Base-by-base conservation (phyloP, 805 yeast genomes). In the Candida krabiensis region DNA sequence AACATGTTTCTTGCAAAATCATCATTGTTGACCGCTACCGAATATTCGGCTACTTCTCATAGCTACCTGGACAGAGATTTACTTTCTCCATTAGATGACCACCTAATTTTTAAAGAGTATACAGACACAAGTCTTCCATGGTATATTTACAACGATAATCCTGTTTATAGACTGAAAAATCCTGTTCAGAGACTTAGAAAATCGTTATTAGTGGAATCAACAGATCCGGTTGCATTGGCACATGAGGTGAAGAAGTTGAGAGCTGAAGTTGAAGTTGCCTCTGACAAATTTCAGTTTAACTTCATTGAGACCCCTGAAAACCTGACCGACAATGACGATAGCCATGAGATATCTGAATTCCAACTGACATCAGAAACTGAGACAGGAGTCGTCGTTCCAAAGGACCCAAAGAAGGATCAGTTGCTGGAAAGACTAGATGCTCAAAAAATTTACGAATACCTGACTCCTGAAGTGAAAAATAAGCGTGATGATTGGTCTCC, bases 81-180 rank as follows among this genome's bases (percentile, higher is more conserved):
- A 13, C 31, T 42, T 34, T 33, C 29, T n/a, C 19, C 27, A n/a
- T 24, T 9, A 23, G 32, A 29, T 19, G 18, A 30, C 12, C 19
- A 28, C 3, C 34, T 39, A 14, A 19, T 43, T 23, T 41, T 32
- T 30, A 48, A 46, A 24, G 45, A 33, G 18, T 50, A 43, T 29
- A 37, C 31, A 21, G 63, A 58, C 42, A 31, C 47, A 4, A 43
- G 55, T 6, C 35, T 60, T 25, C 66, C 66, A 3, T 61, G 66
- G 65, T 60, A 57, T 48, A 42, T 49, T 9, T 28, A 34, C 5
- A 43, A 31, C 11, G 47, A 44, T 21, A 49, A 48, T 4, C 40
- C 46, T 5, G 46, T 57, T 18, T 55, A 44, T 28, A 44, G 62
- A 25, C 37, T 47, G 18, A 46, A 49, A 18, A 26, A 35, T 6